These are phyloP conservation scores for Geranium brycei DNA, from an alignment of 345 rosid species.

Conservation along the genomic window DNA sequence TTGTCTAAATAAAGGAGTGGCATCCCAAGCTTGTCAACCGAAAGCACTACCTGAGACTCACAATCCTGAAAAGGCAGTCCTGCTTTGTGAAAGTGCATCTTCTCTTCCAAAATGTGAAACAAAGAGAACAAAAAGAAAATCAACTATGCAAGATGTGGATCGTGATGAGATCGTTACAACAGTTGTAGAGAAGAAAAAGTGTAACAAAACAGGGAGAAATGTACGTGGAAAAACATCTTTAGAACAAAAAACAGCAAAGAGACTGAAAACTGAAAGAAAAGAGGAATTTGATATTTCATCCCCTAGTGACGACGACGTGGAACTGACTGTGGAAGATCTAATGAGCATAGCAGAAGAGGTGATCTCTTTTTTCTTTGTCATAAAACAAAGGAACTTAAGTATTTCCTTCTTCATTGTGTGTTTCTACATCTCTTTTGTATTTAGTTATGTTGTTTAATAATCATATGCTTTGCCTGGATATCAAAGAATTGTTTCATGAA, in stretches of 20 bases:
- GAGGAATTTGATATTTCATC: constrained; percentile 1
- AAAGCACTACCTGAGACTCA: not conserved
- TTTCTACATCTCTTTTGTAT: no score
- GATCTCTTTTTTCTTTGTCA: not conserved
- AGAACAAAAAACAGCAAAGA: constrained; percentile 11
- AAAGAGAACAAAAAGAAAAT: not conserved
- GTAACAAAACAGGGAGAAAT: not conserved
- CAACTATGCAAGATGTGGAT: not conserved
- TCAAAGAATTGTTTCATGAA: not conserved
- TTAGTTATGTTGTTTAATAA: no score
- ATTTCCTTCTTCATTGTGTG: no score
- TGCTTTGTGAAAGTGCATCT: no score
- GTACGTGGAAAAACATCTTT: not conserved
- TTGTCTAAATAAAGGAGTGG: no score
- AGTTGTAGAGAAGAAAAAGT: not conserved
- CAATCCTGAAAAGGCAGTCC: not conserved
- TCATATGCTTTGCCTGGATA: not conserved
- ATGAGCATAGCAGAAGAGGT: constrained; percentile 47
- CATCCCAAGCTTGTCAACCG: not conserved
- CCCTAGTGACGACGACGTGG: constrained; percentile 8
- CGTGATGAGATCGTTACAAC: not conserved
- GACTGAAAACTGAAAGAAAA: not conserved
- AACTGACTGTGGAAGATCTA: constrained; percentile 38
- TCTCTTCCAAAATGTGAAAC: not conserved
- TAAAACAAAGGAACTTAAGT: not conserved